A percentile compares a stretch with the other conserved stretches of the same genome.
Conservation (phyloP, 2,329 filamentous ascomycete species). For the Xylariaceae sp. region DNA sequence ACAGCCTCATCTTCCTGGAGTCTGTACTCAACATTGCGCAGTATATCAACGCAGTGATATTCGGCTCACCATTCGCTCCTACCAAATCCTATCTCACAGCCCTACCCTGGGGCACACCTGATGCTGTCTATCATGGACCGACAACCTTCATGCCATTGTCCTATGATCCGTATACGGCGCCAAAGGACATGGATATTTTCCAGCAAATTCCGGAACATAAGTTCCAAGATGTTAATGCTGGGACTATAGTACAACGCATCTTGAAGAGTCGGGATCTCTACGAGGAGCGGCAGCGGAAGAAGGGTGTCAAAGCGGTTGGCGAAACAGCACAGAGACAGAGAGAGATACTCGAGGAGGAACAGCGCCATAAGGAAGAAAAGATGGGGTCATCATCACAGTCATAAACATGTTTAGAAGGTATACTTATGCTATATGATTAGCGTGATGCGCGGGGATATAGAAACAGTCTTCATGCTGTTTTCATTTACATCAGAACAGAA, state of each 20-base stretch:
- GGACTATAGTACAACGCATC: slow-evolving; percentile 89
- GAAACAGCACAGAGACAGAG: slow-evolving; percentile 70
- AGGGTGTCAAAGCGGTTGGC: slow-evolving; percentile 81
- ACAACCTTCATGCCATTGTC: slow-evolving; percentile 86
- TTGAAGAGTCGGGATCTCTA: slow-evolving; percentile 85
- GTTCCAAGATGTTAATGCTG: slow-evolving; percentile 88
- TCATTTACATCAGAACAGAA: neutral
- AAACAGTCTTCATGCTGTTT: neutral
- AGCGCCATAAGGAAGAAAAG: slow-evolving; percentile 54
- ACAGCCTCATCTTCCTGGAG: neutral
- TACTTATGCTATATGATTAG: too few relatives aligned
- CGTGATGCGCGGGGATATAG: too few relatives aligned
- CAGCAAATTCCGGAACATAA: slow-evolving; percentile 75
- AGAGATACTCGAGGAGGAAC: slow-evolving; percentile 67
- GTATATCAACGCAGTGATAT: slow-evolving; percentile 87
- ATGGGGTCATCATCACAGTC: slow-evolving; percentile 26
- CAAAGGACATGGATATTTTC: slow-evolving; percentile 86
- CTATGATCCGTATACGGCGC: slow-evolving; percentile 80
- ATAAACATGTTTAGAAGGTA: neutral
- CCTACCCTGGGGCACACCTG: slow-evolving; percentile 75
- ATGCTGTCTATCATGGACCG: slow-evolving; percentile 93
- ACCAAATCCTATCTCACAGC: slow-evolving; percentile 77
- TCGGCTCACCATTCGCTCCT: slow-evolving; percentile 88
- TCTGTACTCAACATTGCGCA: slow-evolving; percentile 44
- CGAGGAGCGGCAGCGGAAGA: slow-evolving; percentile 87